Conservation (phyloP, 306 rosid genomes). For the Dicorynia guianensis region DNA sequence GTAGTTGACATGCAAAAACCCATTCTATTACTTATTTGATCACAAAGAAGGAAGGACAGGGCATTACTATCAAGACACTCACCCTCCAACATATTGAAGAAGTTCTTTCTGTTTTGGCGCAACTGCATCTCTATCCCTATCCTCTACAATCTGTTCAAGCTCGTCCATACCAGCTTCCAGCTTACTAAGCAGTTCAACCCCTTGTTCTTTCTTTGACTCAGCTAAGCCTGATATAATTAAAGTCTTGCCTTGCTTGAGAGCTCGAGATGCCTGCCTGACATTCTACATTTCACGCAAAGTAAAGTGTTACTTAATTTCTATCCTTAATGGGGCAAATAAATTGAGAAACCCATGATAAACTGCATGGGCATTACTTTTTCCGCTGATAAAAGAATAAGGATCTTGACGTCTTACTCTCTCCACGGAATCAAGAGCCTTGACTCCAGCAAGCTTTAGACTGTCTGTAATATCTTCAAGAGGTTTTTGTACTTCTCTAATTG, state of each 20-base stretch:
- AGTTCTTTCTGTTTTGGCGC: conserved; percentile 91
- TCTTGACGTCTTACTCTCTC: conserved; percentile 74
- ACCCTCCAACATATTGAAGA: conserved; percentile 90
- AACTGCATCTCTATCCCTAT: conserved; percentile 75
- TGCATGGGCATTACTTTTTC: neutral
- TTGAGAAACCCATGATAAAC: conserved; percentile 15
- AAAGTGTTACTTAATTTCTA: conserved; percentile 30
- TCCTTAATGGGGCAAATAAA: neutral
- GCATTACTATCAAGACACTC: conserved; percentile 40
- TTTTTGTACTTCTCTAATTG: conserved; percentile 93
- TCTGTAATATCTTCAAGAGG: conserved; percentile 97
- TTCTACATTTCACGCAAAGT: conserved; percentile 64
- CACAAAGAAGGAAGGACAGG: conserved; percentile 1
- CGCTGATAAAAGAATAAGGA: conserved; percentile 28
- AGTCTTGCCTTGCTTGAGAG: conserved; percentile 83
- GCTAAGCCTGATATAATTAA: conserved; percentile 84
- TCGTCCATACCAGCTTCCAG: conserved; percentile 90
- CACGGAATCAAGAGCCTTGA: conserved; percentile 86
- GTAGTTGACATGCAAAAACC: neutral
- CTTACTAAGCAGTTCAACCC: conserved; percentile 76
- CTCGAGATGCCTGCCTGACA: conserved; percentile 81
- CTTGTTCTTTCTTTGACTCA: conserved; percentile 88
- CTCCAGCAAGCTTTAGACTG: conserved; percentile 87
- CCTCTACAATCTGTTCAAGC: conserved; percentile 82
- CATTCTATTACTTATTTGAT: neutral